These are phyloP conservation scores for Dactylorhiza incarnata DNA, from an alignment of 106 monocot species.

Conservation along the genomic window DNA sequence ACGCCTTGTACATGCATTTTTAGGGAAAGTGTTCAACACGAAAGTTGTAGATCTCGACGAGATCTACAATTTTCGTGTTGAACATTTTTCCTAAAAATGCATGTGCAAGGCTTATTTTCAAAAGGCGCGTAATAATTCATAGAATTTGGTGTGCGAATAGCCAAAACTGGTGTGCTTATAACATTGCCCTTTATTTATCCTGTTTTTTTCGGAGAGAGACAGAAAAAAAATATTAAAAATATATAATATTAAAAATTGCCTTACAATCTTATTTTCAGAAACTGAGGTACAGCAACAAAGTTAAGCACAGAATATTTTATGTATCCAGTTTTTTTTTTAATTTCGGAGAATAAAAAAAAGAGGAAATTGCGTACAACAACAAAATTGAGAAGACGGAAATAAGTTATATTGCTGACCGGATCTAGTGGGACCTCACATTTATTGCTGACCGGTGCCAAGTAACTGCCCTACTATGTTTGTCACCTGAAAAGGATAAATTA, in stretches of 20 bases:
- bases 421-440: conserved; percentile 25
- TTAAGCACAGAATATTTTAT: neutral
- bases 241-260: neutral
- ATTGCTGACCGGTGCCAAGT: conserved; percentile 61
- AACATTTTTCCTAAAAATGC: too few species aligned
- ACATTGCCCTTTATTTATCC: too few species aligned
- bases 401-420: conserved; percentile 48
- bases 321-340: neutral
- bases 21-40: too few species aligned
- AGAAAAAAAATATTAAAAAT: too few species aligned
- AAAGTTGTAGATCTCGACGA: too few species aligned
- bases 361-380: neutral
- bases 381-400: neutral
- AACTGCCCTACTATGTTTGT: conserved; percentile 72
- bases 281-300: neutral
- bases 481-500: conserved; percentile 30
- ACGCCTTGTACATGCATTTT: too few species aligned
- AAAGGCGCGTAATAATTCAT: too few species aligned
- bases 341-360: neutral
- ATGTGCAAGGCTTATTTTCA: too few species aligned
- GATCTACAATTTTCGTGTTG: too few species aligned
- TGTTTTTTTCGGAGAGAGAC: too few species aligned
- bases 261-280: neutral
- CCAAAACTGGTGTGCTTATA: too few species aligned
- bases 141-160: too few species aligned